Evolutionary conservation across 2,329 filamentous ascomycete genomes (phyloP).

Genomic region (Microdochium paspali): DNA sequence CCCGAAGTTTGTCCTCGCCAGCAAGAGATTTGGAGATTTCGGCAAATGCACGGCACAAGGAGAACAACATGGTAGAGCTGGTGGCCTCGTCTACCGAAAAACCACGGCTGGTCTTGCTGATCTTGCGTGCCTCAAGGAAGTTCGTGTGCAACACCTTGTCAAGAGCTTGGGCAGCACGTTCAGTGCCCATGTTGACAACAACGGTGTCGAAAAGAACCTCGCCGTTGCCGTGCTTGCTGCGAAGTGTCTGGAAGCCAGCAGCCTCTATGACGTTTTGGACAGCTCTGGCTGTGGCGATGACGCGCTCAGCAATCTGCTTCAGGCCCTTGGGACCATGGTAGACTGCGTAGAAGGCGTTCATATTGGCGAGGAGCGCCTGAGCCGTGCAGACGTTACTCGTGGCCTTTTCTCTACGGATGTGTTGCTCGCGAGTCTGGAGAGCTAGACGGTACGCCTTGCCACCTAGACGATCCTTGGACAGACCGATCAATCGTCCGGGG

Average conservation of each 20-base stretch:
- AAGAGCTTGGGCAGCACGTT: slow-evolving; percentile 39
- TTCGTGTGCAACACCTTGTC: slow-evolving; percentile 3
- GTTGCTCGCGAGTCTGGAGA: slow-evolving; percentile 88
- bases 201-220: slow-evolving; percentile 73
- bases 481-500: slow-evolving; percentile 78
- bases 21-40: slow-evolving; percentile 10
- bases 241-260: slow-evolving; percentile 54
- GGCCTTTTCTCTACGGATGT: slow-evolving; percentile 91
- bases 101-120: not conserved
- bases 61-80: slow-evolving; percentile 6
- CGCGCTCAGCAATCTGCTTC: slow-evolving; percentile 71
- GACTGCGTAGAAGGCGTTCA: slow-evolving; percentile 88
- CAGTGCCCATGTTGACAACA: slow-evolving; percentile 49
- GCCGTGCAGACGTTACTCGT: slow-evolving; percentile 97
- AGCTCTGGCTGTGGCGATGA: slow-evolving; percentile 61
- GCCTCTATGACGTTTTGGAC: slow-evolving; percentile 55
- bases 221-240: slow-evolving; percentile 44
- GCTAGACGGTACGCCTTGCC: slow-evolving; percentile 74
- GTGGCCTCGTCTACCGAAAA: not conserved
- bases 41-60: not conserved
- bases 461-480: slow-evolving; percentile 84
- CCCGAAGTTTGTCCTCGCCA: slow-evolving; percentile 22
- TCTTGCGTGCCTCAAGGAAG: not conserved
- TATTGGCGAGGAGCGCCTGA: slow-evolving; percentile 87
- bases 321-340: slow-evolving; percentile 86